Percentiles rank a stretch among this genome's conserved stretches.
These are phyloP conservation scores for Alisma plantagoaquatica DNA, from an alignment of 106 monocot species.

Conservation along the genomic window DNA sequence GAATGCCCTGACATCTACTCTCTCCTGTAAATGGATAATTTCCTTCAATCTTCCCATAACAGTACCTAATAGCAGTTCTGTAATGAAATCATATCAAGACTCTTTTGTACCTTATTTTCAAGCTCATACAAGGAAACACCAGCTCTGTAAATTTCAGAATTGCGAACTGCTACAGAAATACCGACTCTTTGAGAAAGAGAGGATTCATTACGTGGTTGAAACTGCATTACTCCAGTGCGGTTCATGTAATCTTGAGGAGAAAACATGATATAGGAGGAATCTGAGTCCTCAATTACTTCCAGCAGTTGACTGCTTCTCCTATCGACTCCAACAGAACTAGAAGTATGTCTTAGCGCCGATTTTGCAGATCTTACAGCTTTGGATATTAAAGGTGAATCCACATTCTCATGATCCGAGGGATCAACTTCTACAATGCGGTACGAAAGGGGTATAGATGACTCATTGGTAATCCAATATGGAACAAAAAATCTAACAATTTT, in stretches of 20 bases:
- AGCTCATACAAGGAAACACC: slow-evolving; percentile 85
- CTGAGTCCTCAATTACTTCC: slow-evolving; percentile 57
- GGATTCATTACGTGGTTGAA: slow-evolving; percentile 38
- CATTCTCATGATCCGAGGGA: slow-evolving; percentile 44
- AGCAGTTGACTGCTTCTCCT: slow-evolving; percentile 50
- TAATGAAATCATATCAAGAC: too few species aligned
- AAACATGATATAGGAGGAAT: slow-evolving; percentile 55
- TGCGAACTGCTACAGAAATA: slow-evolving; percentile 50
- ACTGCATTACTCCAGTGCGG: slow-evolving; percentile 33
- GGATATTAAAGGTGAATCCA: slow-evolving; percentile 37
- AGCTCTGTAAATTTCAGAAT: slow-evolving; percentile 59
- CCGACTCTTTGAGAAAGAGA: slow-evolving; percentile 47
- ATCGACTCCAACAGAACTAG: slow-evolving; percentile 45
- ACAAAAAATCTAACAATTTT: slow-evolving; percentile 88
- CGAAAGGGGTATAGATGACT: slow-evolving; percentile 50
- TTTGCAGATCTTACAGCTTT: slow-evolving; percentile 78
- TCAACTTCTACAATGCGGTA: slow-evolving; percentile 75
- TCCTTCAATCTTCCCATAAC: too few species aligned
- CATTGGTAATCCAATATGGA: slow-evolving; percentile 91
- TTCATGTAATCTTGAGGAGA: slow-evolving; percentile 72
- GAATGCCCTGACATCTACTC: slow-evolving; percentile 67
- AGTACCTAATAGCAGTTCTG: too few species aligned
- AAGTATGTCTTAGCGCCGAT: slow-evolving; percentile 49
- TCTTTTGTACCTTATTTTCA: slow-evolving; percentile 65
- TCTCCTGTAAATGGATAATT: slow-evolving; percentile 56